Evolutionary conservation across 2,329 filamentous ascomycete species (phyloP).

Genomic region (Neonectria magnoliae): DNA sequence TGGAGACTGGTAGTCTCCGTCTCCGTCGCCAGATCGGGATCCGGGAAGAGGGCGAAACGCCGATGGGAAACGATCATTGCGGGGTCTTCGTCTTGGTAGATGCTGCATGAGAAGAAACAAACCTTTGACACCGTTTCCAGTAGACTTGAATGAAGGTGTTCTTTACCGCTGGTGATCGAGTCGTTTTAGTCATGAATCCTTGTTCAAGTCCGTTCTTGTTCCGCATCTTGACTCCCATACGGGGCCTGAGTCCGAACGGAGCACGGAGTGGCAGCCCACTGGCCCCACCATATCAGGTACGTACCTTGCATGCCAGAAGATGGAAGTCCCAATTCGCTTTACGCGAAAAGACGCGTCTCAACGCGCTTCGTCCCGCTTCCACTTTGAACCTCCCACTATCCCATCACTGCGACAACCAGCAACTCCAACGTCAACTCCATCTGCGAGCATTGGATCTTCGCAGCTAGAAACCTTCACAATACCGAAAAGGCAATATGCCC

Average conservation of each 20-base stretch:
- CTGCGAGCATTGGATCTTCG: background rate
- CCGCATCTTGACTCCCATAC: background rate
- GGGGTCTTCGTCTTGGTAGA: too few relatives aligned
- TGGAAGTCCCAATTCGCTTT: slow-evolving; percentile 30
- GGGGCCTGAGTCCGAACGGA: background rate
- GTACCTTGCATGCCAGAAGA: slow-evolving; percentile 16
- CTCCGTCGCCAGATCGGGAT: too few relatives aligned
- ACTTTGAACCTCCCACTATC: slow-evolving; percentile 22
- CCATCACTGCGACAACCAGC: slow-evolving; percentile 37
- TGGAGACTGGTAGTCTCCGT: too few relatives aligned
- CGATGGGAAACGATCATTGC: too few relatives aligned
- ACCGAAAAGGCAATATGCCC: slow-evolving; percentile 28
- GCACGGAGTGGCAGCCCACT: too few relatives aligned
- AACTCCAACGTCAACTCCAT: slow-evolving; percentile 2
- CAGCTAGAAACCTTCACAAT: background rate
- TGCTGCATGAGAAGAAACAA: too few relatives aligned
- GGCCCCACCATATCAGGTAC: slow-evolving; percentile 7
- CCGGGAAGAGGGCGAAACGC: too few relatives aligned
- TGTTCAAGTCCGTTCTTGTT: background rate
- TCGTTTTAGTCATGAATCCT: background rate
- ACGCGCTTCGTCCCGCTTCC: slow-evolving; percentile 33
- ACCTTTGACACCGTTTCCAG: too few relatives aligned
- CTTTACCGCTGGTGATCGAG: background rate
- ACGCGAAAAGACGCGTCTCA: slow-evolving; percentile 39
- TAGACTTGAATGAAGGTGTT: too few relatives aligned